Evolutionary conservation across 2,329 filamentous ascomycete genomes (phyloP), one percentile per base, ranked within the genome.

Genomic region (Rhynchosporium graminicola): DNA sequence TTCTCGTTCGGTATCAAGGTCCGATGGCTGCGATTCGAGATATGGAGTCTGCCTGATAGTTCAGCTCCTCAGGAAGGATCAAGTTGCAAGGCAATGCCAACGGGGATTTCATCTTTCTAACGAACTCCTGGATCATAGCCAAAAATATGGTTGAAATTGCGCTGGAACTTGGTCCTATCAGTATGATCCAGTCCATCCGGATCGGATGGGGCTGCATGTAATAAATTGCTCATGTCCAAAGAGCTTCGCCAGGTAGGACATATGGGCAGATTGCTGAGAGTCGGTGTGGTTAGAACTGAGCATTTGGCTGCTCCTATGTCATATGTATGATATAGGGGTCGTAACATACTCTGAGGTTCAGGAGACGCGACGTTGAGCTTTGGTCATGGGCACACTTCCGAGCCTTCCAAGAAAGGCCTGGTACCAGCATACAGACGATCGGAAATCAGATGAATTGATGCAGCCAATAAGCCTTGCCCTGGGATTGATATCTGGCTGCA

Each of bases 311-410:
- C 33, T 26, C 2, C 31, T 50, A 40, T 10, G 43, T 15, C 3
- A 1, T 43, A 55, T 55, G 56, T 58, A 50, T 58, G 33, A 40
- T 28, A 48, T 29, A 40, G 56, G 56, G 56, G 56, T 42, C 56
- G 56, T 48, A 58, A 58, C 56, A 33, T 13, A 45, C 33, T 50
- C 56, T n/a, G 43, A 40, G n/a, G 45, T 58, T 42, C 36, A 52
- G 36, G 36, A 54, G 50, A 52, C 33, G 31, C 42, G 42, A 48
- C 12, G 29, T 47, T 48, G 31, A 52, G 50, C 51, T 54, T 42
- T 54, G 51, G 29, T 54, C 33, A 29, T 42, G 36, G 31, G n/a
- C 50, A 40, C 50, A 4, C 20, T 31, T 48, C 46, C 28, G 46
- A 48, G 20, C 5, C 20, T 15, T 42, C 33, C n/a, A 31, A 26